phyloP scores from a whole-genome alignment of 2,329 filamentous ascomycete species.

The Monilinia polystroma region DNA sequence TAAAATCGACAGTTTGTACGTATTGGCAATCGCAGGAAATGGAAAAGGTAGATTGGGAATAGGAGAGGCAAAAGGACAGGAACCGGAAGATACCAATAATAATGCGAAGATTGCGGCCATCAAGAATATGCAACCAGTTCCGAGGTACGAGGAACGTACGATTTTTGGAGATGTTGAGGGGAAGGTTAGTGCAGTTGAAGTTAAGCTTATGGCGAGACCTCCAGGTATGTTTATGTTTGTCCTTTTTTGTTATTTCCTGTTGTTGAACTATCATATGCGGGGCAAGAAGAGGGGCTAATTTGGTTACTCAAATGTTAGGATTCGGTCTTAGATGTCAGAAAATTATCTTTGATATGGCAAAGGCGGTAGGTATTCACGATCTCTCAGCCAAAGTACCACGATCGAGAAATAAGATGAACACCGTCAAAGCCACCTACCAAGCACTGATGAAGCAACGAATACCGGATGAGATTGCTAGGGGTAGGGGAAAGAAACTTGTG shows the following conservation, averaged over 20 bases:
- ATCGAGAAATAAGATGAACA: conserved; percentile 95
- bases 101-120: conserved; percentile 82
- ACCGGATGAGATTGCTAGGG: conserved; percentile 86
- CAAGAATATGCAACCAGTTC: conserved; percentile 88
- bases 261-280: not conserved
- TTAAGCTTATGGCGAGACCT: conserved; percentile 77
- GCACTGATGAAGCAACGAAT: conserved; percentile 80
- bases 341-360: conserved; percentile 92
- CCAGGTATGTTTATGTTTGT: conserved; percentile 64
- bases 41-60: conserved; percentile 81
- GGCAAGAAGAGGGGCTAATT: conserved; percentile 13
- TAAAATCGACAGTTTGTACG: conserved; percentile 77
- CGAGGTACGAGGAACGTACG: conserved; percentile 86
- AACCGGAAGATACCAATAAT: conserved; percentile 62
- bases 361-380: conserved; percentile 81
- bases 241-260: not conserved
- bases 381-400: conserved; percentile 79
- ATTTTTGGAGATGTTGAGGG: conserved; percentile 80
- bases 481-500: conserved; percentile 89
- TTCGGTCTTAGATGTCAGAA: conserved; percentile 91
- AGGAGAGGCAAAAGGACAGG: conserved; percentile 84
- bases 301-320: conserved; percentile 52
- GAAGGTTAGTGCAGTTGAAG: conserved; percentile 85
- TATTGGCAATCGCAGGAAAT: conserved; percentile 82
- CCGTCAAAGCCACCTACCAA: conserved; percentile 85